These are phyloP conservation scores for Boletus edulis DNA, from an alignment of 768 basidiomycete genomes.

Conservation along the genomic window DNA sequence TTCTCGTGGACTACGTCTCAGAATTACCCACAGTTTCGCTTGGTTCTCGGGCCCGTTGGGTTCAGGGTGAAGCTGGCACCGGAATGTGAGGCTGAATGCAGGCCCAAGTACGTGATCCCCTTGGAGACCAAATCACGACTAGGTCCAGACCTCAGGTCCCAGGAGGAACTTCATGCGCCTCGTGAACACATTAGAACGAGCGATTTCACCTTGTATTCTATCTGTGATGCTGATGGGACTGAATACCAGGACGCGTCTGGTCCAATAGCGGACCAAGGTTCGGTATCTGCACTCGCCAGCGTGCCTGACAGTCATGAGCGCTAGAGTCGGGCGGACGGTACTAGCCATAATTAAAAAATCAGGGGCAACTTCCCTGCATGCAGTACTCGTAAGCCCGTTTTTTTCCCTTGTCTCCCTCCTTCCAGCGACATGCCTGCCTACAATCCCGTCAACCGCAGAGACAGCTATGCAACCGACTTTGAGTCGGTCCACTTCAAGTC, in stretches of 20 bases:
- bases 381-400: background rate
- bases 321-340: background rate
- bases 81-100: background rate
- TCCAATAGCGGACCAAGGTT: background rate
- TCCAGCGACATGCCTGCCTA: conserved; percentile 6
- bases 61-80: too few species aligned
- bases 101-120: conserved; percentile 2
- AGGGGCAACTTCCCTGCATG: background rate
- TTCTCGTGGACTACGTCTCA: too few species aligned
- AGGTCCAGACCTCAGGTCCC: too few species aligned
- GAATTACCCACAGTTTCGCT: too few species aligned
- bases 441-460: background rate
- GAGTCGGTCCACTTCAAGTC: conserved; percentile 21
- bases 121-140: background rate
- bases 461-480: conserved; percentile 16
- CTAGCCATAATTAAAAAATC: conserved; percentile 2
- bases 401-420: background rate
- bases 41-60: too few species aligned
- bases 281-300: background rate
- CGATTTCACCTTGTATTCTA: too few species aligned
- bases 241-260: too few species aligned
- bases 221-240: too few species aligned
- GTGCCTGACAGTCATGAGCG: background rate
- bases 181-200: too few species aligned
- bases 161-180: too few species aligned